Evolutionary conservation across 1,284 basidiomycete genomes (phyloP).

Genomic region (Vanrija sp.): DNA sequence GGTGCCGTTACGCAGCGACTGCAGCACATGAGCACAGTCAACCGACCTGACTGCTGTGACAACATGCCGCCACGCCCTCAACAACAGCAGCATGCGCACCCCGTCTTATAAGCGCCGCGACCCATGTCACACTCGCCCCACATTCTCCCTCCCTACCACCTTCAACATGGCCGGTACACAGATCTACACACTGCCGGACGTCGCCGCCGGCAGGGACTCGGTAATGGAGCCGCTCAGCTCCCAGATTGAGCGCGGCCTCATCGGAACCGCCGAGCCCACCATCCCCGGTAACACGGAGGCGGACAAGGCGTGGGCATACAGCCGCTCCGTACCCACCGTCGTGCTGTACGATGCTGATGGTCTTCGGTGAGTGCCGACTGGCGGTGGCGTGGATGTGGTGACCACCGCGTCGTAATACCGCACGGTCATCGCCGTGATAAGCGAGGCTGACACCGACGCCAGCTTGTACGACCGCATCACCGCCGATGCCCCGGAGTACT

Average conservation of each 20-base stretch:
- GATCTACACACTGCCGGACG: conserved; percentile 17
- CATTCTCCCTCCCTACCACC: background rate
- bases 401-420: background rate
- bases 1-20: no score
- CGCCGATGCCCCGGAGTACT: conserved; percentile 77
- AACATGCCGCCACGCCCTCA: no score
- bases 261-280: conserved; percentile 22
- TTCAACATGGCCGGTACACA: conserved; percentile 5
- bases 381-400: background rate
- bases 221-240: conserved; percentile 21
- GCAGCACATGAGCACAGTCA: no score
- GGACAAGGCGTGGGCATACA: conserved; percentile 44
- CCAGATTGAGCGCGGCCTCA: conserved; percentile 36
- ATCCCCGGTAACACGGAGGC: conserved; percentile 33
- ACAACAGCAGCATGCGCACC: no score
- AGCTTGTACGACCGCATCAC: conserved; percentile 62
- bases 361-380: conserved; percentile 50
- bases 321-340: conserved; percentile 73
- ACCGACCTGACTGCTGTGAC: no score
- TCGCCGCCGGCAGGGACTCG: background rate
- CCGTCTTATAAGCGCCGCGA: no score
- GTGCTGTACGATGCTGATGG: conserved; percentile 84
- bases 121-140: no score
- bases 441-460: background rate
- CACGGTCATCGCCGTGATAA: background rate